phyloP scores from a whole-genome alignment of 164 flowering plant species.

The Hamamelis virginiana region DNA sequence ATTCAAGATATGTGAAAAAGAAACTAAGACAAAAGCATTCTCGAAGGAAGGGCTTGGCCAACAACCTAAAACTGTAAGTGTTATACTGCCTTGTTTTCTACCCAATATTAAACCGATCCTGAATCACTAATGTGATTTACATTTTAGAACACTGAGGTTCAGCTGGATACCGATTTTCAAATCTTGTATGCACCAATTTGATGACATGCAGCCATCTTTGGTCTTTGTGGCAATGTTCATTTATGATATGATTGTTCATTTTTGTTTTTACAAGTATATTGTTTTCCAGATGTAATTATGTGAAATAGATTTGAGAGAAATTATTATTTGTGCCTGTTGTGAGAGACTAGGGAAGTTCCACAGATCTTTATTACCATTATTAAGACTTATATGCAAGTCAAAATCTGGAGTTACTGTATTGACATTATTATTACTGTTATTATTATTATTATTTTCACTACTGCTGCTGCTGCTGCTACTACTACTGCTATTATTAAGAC shows the following conservation, averaged over 20 bases:
- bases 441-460: too few relatives aligned
- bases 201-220: not conserved
- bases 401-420: not conserved
- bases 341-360: not conserved
- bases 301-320: not conserved
- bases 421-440: too few relatives aligned
- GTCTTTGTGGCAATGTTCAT: not conserved
- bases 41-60: constrained; percentile 99
- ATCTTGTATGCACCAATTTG: not conserved
- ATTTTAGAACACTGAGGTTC: not conserved
- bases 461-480: too few relatives aligned
- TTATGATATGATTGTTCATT: too few relatives aligned
- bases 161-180: too few relatives aligned
- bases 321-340: not conserved
- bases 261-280: too few relatives aligned
- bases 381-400: too few relatives aligned
- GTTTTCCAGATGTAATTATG: not conserved
- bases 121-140: not conserved
- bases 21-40: constrained; percentile 99
- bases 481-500: too few relatives aligned
- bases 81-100: not conserved
- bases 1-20: constrained; percentile 97
- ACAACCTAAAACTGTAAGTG: constrained; percentile 92
- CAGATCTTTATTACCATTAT: too few relatives aligned
- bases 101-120: not conserved